phyloP scores from a whole-genome alignment of 352 stramenopile genomes.

The Pythium volutum region DNA sequence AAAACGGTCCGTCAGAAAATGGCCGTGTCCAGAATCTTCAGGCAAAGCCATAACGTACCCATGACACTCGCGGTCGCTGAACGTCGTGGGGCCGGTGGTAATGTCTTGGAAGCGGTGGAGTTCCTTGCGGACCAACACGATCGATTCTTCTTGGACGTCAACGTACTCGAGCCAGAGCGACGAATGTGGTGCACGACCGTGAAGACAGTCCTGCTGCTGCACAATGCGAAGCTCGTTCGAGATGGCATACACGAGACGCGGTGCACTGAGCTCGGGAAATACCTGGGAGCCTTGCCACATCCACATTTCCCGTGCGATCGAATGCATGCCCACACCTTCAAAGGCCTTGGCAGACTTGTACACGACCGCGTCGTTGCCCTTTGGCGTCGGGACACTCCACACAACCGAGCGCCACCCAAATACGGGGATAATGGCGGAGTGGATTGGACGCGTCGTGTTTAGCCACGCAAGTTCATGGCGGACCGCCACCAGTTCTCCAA shows the following conservation, averaged over 20 bases:
- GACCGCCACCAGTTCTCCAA: constrained; percentile 13
- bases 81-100: background rate
- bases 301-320: constrained; percentile 16
- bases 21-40: background rate
- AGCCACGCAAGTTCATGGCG: constrained; percentile 22
- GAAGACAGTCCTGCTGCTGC: constrained; percentile 14
- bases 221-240: constrained; percentile 17
- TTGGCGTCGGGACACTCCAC: constrained; percentile 9
- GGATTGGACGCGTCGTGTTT: constrained; percentile 5
- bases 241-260: constrained; percentile 10
- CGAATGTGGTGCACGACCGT: constrained; percentile 10
- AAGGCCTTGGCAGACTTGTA: constrained; percentile 26
- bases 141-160: background rate
- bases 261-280: constrained; percentile 5
- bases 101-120: constrained; percentile 22
- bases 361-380: constrained; percentile 1
- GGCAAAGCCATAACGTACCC: constrained; percentile 6
- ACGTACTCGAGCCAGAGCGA: constrained; percentile 24
- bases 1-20: background rate
- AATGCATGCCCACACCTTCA: constrained; percentile 7
- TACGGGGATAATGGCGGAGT: constrained; percentile 7
- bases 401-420: constrained; percentile 22
- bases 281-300: background rate
- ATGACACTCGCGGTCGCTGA: constrained; percentile 19
- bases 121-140: constrained; percentile 17